Percentiles rank a stretch among this genome's conserved stretches.
Conservation (phyloP, 164 flowering plant species). For the Aristolochia californica region DNA sequence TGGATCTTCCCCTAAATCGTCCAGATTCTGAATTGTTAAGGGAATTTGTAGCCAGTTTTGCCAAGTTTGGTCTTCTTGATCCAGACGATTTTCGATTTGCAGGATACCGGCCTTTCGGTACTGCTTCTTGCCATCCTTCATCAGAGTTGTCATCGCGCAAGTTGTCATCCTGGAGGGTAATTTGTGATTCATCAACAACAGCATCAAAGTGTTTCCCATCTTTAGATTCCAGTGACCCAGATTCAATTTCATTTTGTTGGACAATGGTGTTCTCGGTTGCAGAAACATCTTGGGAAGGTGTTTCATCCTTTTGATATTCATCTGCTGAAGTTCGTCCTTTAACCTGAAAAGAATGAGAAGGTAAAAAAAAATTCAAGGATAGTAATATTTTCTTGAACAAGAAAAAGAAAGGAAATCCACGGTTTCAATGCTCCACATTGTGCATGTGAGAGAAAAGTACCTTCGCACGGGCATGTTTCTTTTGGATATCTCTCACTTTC, state of each 20-base stretch:
- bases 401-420: not conserved
- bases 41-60: slow-evolving; percentile 31
- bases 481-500: slow-evolving; percentile 74
- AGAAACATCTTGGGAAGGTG: slow-evolving; percentile 21
- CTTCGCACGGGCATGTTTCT: slow-evolving; percentile 83
- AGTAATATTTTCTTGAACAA: not conserved
- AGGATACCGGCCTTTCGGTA: slow-evolving; percentile 42
- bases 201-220: slow-evolving; percentile 28
- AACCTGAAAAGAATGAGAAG: slow-evolving; percentile 18
- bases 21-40: slow-evolving; percentile 17
- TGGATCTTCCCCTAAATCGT: slow-evolving; percentile 20
- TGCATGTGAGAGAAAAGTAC: slow-evolving; percentile 15
- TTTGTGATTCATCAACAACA: slow-evolving; percentile 15
- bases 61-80: slow-evolving; percentile 31
- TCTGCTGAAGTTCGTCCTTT: slow-evolving; percentile 22
- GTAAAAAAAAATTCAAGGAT: not conserved
- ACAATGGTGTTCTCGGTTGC: slow-evolving; percentile 39
- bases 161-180: slow-evolving; percentile 24
- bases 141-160: slow-evolving; percentile 35
- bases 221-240: slow-evolving; percentile 18
- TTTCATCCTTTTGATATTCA: slow-evolving; percentile 10
- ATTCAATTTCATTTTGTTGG: slow-evolving; percentile 55
- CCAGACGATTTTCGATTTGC: slow-evolving; percentile 26
- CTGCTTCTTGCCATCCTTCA: slow-evolving; percentile 96
- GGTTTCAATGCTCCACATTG: too few species aligned